Evolutionary conservation across 2,329 filamentous ascomycete genomes (phyloP), one percentile per base, ranked within the genome.

Genomic region (Xylariaceae sp.): DNA sequence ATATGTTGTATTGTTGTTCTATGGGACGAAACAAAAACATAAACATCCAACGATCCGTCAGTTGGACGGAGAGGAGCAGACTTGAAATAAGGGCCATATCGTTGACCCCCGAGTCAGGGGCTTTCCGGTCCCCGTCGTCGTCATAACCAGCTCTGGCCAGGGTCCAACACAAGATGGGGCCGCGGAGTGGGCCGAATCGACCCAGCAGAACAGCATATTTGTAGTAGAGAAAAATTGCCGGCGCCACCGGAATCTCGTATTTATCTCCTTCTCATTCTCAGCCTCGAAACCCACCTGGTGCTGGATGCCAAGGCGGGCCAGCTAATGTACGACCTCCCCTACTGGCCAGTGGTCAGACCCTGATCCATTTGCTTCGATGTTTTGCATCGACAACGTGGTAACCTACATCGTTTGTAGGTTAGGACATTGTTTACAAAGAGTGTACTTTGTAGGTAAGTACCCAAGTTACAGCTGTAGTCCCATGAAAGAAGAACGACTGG

Each of bases 191-290:
- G 35, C 40, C 43, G 14, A 41, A 15, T 36, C 19, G 36, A 34
- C 26, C 31, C 31, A 35, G 34, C 23, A 26, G 8, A 28, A 28
- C 8, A 28, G n/a, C 26, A 8, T n/a, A 15, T 31, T 11, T 9
- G 27, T 11, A 38, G 31, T 41, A 40, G 43, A 16, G 37, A 33
- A 34, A n/a, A n/a, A n/a, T n/a, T 44, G 28, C 38, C 32, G 41
- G 18, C 28, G 44, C 41, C 44, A 47, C 33, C 41, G 36, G 34
- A 41, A 34, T 32, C 43, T 46, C 43, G 43, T 46, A 48, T 46
- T 40, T 14, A 31, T 39, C 40, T 36, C 36, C 30, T 40, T 29
- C 40, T 39, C 40, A 30, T 34, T 43, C 35, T 47, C 44, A 47
- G 44, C 44, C 44, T 41, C 44, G 34, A 44, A 43, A 30, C 27